phyloP scores from a whole-genome alignment of 371 early-diverging fungal genomes.

The Encephalitozoon intestinalis region DNA sequence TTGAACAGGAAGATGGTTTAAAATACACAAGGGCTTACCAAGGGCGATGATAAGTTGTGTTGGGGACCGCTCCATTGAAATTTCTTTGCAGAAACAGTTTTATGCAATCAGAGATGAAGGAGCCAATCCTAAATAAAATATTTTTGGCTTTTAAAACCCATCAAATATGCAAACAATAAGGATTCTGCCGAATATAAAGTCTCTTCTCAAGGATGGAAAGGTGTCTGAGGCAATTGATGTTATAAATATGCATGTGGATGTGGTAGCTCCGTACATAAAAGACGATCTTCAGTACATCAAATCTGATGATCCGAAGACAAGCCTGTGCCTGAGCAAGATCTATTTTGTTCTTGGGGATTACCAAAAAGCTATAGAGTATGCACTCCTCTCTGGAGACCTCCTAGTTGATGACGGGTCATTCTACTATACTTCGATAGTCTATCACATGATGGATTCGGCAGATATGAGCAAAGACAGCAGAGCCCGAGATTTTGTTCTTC shows the following conservation, averaged over 20 bases:
- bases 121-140: background rate
- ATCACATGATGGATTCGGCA: conserved; percentile 19
- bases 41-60: background rate
- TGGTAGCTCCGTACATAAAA: conserved; percentile 8
- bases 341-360: conserved; percentile 31
- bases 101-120: background rate
- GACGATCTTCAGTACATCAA: background rate
- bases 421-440: conserved; percentile 28
- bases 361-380: conserved; percentile 18
- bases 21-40: background rate
- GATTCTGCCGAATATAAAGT: conserved; percentile 28
- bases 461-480: background rate
- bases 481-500: conserved; percentile 14
- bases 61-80: background rate
- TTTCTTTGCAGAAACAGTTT: background rate
- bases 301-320: background rate
- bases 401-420: conserved; percentile 17
- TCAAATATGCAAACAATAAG: conserved; percentile 21
- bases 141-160: conserved; percentile 9
- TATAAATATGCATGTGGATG: conserved; percentile 13
- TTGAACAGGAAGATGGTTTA: background rate
- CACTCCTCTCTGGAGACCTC: conserved; percentile 15
- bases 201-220: conserved; percentile 12
- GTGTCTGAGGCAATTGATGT: conserved; percentile 17
- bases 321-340: conserved; percentile 25